phyloP scores from a whole-genome alignment of 371 early-diverging fungal genomes.

The Mucor ambiguus region DNA sequence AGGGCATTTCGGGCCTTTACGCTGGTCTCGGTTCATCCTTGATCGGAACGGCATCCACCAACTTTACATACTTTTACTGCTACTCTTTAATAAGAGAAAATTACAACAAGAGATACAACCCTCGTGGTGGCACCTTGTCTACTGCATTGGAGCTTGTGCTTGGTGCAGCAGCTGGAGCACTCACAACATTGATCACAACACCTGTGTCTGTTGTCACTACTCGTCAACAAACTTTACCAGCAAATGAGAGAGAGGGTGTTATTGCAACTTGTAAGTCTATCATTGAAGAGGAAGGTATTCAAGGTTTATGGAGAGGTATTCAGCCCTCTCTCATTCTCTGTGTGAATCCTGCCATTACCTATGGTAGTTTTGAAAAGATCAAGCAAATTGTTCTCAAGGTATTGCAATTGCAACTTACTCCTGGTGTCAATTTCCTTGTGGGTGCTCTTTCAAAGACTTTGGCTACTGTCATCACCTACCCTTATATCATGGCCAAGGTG shows the following conservation, averaged over 20 bases:
- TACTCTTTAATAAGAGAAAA: slow-evolving; percentile 77
- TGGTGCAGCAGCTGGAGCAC: slow-evolving; percentile 91
- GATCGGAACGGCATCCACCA: slow-evolving; percentile 85
- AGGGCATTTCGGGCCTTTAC: slow-evolving; percentile 93
- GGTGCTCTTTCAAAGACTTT: slow-evolving; percentile 93
- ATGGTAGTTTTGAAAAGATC: slow-evolving; percentile 92
- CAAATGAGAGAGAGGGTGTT: slow-evolving; percentile 56
- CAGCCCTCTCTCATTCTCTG: slow-evolving; percentile 90
- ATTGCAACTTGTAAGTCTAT: slow-evolving; percentile 70
- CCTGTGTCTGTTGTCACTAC: slow-evolving; percentile 91
- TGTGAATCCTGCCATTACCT: slow-evolving; percentile 97
- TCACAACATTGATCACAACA: slow-evolving; percentile 89
- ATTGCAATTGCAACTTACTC: slow-evolving; percentile 55
- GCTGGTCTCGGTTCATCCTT: slow-evolving; percentile 89
- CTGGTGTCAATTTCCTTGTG: slow-evolving; percentile 83
- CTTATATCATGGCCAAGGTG: slow-evolving; percentile 98
- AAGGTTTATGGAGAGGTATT: slow-evolving; percentile 89
- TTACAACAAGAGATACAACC: slow-evolving; percentile 48
- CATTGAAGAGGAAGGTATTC: slow-evolving; percentile 79
- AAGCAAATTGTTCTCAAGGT: slow-evolving; percentile 64
- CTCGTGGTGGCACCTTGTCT: slow-evolving; percentile 40
- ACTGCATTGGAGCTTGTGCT: slow-evolving; percentile 83
- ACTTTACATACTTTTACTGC: slow-evolving; percentile 95
- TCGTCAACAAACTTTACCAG: slow-evolving; percentile 73
- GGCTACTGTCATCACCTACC: slow-evolving; percentile 88